phyloP scores from a whole-genome alignment of 2,329 filamentous ascomycete species.

The Calonectria pteridis region DNA sequence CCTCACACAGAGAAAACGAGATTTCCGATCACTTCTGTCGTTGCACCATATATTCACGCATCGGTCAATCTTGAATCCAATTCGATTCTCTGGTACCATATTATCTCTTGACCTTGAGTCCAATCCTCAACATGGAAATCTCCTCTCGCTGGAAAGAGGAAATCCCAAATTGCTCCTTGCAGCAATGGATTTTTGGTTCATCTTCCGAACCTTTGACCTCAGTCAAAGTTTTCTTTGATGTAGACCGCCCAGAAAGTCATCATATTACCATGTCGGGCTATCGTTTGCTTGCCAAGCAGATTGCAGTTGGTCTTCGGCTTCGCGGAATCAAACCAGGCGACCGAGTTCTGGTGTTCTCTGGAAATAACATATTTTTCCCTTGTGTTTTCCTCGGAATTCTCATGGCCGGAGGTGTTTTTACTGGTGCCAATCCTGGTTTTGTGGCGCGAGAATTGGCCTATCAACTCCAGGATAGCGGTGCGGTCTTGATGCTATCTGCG shows the following conservation, averaged over 20 bases:
- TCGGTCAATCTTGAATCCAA: neutral
- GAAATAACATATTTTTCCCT: constrained; percentile 82
- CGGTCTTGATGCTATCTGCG: constrained; percentile 74
- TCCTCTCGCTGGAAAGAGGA: constrained; percentile 58
- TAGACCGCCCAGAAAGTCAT: constrained; percentile 74
- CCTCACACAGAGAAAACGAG: neutral
- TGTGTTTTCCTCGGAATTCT: constrained; percentile 77
- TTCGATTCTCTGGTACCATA: neutral
- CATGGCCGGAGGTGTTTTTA: constrained; percentile 84
- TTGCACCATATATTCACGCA: neutral
- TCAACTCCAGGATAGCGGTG: constrained; percentile 78
- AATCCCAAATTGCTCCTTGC: constrained; percentile 64
- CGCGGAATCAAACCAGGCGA: constrained; percentile 76
- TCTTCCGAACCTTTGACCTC: constrained; percentile 56
- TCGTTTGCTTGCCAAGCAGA: constrained; percentile 77
- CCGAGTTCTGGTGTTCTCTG: constrained; percentile 78
- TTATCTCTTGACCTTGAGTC: neutral
- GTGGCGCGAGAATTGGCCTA: constrained; percentile 79
- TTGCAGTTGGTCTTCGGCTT: constrained; percentile 75
- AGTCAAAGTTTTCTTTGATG: constrained; percentile 69
- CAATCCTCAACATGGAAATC: constrained; percentile 55
- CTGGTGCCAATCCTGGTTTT: constrained; percentile 77
- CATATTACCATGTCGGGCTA: constrained; percentile 73
- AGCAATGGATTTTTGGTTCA: constrained; percentile 67
- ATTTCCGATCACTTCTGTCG: neutral